Evolutionary conservation across 1,284 basidiomycete genomes (phyloP).

Genomic region (Gomphus sp.): DNA sequence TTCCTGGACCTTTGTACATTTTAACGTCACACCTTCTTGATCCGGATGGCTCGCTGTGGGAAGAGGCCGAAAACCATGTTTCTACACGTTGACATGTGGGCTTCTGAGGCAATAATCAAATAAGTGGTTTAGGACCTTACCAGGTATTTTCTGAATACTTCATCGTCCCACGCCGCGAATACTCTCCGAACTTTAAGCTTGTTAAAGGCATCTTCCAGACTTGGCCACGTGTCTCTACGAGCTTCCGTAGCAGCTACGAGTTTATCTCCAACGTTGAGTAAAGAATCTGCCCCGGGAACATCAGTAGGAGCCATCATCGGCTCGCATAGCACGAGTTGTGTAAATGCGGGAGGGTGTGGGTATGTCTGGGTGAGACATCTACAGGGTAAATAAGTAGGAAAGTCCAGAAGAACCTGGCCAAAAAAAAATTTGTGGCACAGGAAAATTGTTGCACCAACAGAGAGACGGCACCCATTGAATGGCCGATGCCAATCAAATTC

Average conservation of each 20-base stretch:
- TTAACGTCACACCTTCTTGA: slow-evolving; percentile 41
- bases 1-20: slow-evolving; percentile 38
- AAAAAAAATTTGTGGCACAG: not conserved
- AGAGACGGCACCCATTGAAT: slow-evolving; percentile 52
- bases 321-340: slow-evolving; percentile 34
- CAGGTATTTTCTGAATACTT: slow-evolving; percentile 34
- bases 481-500: slow-evolving; percentile 48
- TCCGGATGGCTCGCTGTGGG: slow-evolving; percentile 38
- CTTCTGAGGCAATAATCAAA: not conserved
- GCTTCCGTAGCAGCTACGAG: slow-evolving; percentile 16
- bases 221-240: slow-evolving; percentile 42
- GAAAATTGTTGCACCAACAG: slow-evolving; percentile 31
- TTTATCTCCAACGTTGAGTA: slow-evolving; percentile 10
- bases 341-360: slow-evolving; percentile 26
- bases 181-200: slow-evolving; percentile 26
- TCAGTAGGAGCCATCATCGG: slow-evolving; percentile 24
- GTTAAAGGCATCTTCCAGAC: slow-evolving; percentile 35
- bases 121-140: slow-evolving; percentile 21
- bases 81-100: slow-evolving; percentile 19
- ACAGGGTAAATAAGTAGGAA: not conserved
- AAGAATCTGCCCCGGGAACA: slow-evolving; percentile 18
- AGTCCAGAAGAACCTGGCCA: not conserved
- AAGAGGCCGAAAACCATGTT: slow-evolving; percentile 34
- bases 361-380: slow-evolving; percentile 23
- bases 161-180: slow-evolving; percentile 41